Evolutionary conservation across 441 rosid genomes (phyloP), one percentile per base, ranked within the genome.

Genomic region (Erodium trifolium): DNA sequence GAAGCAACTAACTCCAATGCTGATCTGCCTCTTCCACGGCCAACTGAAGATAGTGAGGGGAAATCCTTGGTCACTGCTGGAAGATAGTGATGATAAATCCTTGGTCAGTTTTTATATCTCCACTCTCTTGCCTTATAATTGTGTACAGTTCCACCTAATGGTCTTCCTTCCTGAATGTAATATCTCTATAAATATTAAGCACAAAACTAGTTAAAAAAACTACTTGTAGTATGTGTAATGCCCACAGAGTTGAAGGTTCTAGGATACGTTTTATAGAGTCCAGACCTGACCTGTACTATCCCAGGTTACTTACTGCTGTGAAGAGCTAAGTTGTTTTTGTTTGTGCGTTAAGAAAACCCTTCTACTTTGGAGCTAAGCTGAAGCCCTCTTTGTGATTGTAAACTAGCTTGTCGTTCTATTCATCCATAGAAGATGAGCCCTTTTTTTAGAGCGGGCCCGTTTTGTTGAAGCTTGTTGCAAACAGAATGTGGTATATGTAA

Each of bases 51-150:
- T 37, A 3, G 4, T 37, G 82, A 80, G 12, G 83, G 78, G 12
- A 86, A 85, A 68, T 70, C 83, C 49, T 76, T 90, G 81, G 85
- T 84, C 55, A 27, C 82, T 6, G 69, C 86, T 0, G 84, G 87
- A 80, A 89, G 91, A 82, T 86, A 23, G 27, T 23, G 79, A 85
- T 45, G 41, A 37, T 1, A 37, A 37, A 37, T 37, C 41, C 63
- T 11, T 14, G 74, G 78, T 66, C 73, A 29, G 71, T 34, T 66
- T 17, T 69, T 18, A 23, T 47, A 59, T 37, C 51, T 0, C 51
- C 51, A 45, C 51, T 7, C 13, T 45, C 13, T 10, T 37, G 41
- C 41, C 41, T 37, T 37, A 3, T 7, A 37, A 37, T 37, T 37
- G 41, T 37, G 41, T 37, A 37, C 8, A 37, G 51, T 10, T 45